Base-by-base conservation (phyloP, 768 basidiomycete genomes). In the Pilatotrama ljubarskyi region DNA sequence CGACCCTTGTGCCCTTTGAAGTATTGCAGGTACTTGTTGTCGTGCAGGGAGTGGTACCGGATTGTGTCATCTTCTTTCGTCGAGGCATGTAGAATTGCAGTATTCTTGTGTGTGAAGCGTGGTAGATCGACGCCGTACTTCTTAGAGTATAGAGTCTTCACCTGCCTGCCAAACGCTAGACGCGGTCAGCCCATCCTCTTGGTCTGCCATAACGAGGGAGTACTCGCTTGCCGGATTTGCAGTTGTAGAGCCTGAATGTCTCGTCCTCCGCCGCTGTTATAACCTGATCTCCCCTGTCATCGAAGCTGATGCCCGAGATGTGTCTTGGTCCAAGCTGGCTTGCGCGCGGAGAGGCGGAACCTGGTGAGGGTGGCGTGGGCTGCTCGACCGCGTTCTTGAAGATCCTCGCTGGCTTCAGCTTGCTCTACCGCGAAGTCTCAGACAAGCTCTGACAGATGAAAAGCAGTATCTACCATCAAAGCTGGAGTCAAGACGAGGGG, bases 51-150 rank as follows among this genome's bases (percentile, higher is more conserved):
- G 68, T 96, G 93, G 73, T 98, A 98, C 44, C 97, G 86, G 65
- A 98, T 84, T 0, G 91, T 94, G 70, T 98, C 93, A 73, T 98
- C 92, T 72, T 91, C 91, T 72, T 96, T 98, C 17, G 95, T 98
- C 5, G 93, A 95, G 8, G 95, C 91, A 68, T 98, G 86, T 2
- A 98, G 71, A 47, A 98, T 88, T 3, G 88, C 85, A 0, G 86
- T 85, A 65, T 84, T 87, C 70, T 91, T 91, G 77, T 98, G 97
- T 0, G 96, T 98, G 69, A 98, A 97, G 3, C 96, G 85, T 20
- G 95, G 93, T 18, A 95, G 82, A 73, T 96, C 93, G 44, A 95
- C 90, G 0, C 97, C 97, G 73, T 98, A 99, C 73, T 99, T 99
- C 75, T 95, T 95, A 0, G 95, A 98, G 67, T 88, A 84, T 3